phyloP scores from a whole-genome alignment of 2,329 filamentous ascomycete genomes.

The Nigrospora sphaerica region DNA sequence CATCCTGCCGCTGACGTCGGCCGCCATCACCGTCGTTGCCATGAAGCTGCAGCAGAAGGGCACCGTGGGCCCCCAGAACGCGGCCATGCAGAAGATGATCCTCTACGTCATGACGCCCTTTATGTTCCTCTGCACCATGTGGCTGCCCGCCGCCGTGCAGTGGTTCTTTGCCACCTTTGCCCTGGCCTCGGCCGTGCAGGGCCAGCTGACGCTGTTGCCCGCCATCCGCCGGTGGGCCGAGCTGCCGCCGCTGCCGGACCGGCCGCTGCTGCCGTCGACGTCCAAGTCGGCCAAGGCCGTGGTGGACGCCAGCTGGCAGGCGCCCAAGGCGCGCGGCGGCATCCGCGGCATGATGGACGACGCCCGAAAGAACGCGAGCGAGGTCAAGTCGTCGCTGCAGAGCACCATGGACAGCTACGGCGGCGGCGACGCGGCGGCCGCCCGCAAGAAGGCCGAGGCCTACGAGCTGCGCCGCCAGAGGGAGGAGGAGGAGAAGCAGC shows the following conservation, averaged over 20 bases:
- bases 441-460: not conserved
- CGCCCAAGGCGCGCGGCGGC: conserved; percentile 13
- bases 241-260: conserved; percentile 26
- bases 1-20: conserved; percentile 60
- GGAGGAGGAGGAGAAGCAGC: conserved; percentile 1
- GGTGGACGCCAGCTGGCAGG: conserved; percentile 20
- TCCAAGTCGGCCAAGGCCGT: not conserved
- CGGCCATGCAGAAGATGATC: conserved; percentile 32
- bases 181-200: conserved; percentile 23
- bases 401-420: not conserved
- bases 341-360: not conserved
- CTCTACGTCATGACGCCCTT: conserved; percentile 34
- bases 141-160: conserved; percentile 40
- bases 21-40: conserved; percentile 47
- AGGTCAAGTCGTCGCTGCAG: not conserved
- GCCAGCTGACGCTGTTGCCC: conserved; percentile 29
- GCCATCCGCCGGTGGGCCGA: conserved; percentile 28
- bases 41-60: conserved; percentile 13
- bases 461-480: not conserved
- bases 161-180: conserved; percentile 38
- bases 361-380: not conserved
- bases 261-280: not conserved
- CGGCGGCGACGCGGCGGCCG: not conserved
- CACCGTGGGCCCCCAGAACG: conserved; percentile 18
- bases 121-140: conserved; percentile 36